Evolutionary conservation across 768 basidiomycete species (phyloP).

Genomic region (Rhodotorula taiwanensis): DNA sequence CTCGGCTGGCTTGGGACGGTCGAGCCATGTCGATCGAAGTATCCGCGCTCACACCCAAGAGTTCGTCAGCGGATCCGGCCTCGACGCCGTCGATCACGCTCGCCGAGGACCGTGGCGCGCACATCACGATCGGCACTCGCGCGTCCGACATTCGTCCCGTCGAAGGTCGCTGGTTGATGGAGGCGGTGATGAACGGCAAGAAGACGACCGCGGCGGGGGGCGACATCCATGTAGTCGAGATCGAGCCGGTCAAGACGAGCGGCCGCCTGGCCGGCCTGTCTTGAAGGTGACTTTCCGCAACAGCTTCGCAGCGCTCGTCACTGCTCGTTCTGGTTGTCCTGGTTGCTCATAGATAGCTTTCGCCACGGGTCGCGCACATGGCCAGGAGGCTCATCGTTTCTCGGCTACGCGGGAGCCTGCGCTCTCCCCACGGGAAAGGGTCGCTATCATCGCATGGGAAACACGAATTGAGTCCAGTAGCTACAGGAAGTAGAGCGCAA

Average conservation of each 20-base stretch:
- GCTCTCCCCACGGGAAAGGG: too few relatives aligned
- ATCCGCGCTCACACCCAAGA: conserved; percentile 52
- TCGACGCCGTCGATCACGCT: conserved; percentile 49
- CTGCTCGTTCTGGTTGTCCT: too few relatives aligned
- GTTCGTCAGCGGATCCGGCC: conserved; percentile 39
- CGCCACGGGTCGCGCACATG: too few relatives aligned
- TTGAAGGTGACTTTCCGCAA: neutral
- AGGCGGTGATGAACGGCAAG: conserved; percentile 49
- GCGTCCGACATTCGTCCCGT: conserved; percentile 54
- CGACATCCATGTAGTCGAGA: conserved; percentile 37
- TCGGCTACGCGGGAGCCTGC: too few relatives aligned
- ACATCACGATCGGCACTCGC: conserved; percentile 79
- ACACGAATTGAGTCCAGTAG: too few relatives aligned
- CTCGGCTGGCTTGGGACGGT: conserved; percentile 64
- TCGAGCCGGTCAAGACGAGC: conserved; percentile 29
- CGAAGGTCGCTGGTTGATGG: conserved; percentile 64
- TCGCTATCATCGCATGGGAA: too few relatives aligned
- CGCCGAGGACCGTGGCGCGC: conserved; percentile 55
- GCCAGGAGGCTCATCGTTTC: too few relatives aligned
- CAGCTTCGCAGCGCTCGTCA: too few relatives aligned
- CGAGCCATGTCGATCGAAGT: conserved; percentile 74
- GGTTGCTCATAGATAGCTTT: too few relatives aligned
- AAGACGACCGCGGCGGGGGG: conserved; percentile 34
- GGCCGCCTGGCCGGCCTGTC: conserved; percentile 44
- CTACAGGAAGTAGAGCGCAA: too few relatives aligned